Base-by-base conservation (phyloP, 1,284 basidiomycete genomes). In the Sphagnurus paluster region DNA sequence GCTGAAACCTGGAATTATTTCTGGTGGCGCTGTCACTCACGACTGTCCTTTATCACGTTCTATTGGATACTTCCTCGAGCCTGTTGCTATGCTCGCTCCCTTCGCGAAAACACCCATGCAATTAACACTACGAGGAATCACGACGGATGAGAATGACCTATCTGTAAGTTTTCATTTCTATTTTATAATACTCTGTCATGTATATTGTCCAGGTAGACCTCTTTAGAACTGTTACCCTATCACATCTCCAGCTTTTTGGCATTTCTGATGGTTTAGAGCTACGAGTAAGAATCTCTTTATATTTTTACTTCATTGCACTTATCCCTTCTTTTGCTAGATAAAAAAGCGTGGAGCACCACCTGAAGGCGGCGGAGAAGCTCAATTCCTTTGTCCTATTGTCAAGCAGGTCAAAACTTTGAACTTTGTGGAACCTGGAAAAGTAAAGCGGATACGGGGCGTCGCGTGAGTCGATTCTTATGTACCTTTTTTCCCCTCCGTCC, bases 11-110 rank as follows among this genome's bases (percentile, higher is more conserved):
- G 97, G 97, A 2, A 76, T 98, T 30, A 87, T 99, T 40, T 78
- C 82, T 20, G 96, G 97, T 10, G 97, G 97, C 2, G 66, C 70
- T 8, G 69, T 93, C 47, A 77, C 76, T 3, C 96, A 99, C 63
- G 90, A 95, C 21, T 98, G 95, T 60, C 90, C 93, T 16, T 67
- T 87, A 7, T 89, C 90, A 8, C 79, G 93, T 23, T 87, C 90
- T 14, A 77, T 99, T 30, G 96, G 97, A 7, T 99, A 98, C 70
- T 99, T 91, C 64, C 73, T 99, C 23, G 96, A 99, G 61, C 88
- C 93, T 23, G 64, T 98, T 3, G 74, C 97, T 8, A 88, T 93
- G 69, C 74, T 99, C 1, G 95, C 92, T 1, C 93, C 95, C 0
- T 99, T 99, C 63, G 80, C 93, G 25, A 99, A 99, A 72, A 89